Evolutionary conservation across 2,329 filamentous ascomycete species (phyloP), one percentile per base, ranked within the genome.

Genomic region (Neopestalotiopsis clavispora): DNA sequence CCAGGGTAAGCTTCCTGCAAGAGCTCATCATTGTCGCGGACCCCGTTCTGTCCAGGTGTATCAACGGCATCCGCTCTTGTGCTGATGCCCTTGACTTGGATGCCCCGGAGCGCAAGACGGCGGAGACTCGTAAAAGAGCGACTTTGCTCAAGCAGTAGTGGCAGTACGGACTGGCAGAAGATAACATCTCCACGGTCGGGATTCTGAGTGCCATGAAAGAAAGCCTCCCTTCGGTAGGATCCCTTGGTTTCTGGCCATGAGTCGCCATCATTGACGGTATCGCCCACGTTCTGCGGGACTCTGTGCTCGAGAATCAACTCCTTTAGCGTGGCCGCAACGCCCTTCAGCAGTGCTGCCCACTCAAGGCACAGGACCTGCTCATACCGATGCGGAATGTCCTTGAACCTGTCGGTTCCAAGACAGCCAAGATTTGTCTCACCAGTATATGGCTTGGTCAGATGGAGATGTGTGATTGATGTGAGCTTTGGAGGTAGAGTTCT

Each of bases 281-380:
- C 6, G 20, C 65, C 65, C 20, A 14, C 9, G 7, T 56, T 28
- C 42, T 52, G 30, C 20, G 42, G 63, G 2, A 65, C 5, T 12
- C 68, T 64, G 40, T 69, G 68, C 68, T 69, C 68, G 13, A 69
- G 32, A 34, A 69, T 59, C 13, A 67, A n/a, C 34, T 69, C 68
- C 28, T 52, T 62, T 20, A 69, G 40, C 4, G 68, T 67, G 5
- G 4, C 32, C 13, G 58, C 42, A 1, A 65, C 23, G 6, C 23
- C 68, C 17, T 17, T 13, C 9, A 69, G n/a, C 7, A 69, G 30
- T 28, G 5, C 23, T 2, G 32, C 23, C 68, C 68, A 69, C 30
- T 69, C 68, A 1, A 23, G n/a, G n/a, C 49, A 62, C 10, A 69
- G 20, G 7, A 64, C n/a, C 30, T 67, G 45, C 42, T 69, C 68